These are phyloP conservation scores for Yamadazyma pseudoaaseri DNA, from an alignment of 1,139 yeast genomes.

Conservation along the genomic window DNA sequence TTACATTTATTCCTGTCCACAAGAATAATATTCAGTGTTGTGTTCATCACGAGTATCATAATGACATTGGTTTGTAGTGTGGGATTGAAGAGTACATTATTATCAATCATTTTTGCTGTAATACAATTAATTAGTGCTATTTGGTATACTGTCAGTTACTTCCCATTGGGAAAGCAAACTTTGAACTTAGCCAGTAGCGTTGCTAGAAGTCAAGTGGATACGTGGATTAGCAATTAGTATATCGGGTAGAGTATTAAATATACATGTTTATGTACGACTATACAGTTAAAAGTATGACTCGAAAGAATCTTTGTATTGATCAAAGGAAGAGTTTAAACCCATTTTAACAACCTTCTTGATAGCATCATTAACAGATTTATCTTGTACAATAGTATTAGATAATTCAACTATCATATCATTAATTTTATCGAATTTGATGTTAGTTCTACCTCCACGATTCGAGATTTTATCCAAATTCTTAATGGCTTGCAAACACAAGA, in stretches of 20 bases:
- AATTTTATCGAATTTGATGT: slow-evolving; percentile 19
- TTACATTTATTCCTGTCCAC: slow-evolving; percentile 50
- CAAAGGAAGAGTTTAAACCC: slow-evolving; percentile 37
- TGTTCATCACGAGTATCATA: slow-evolving; percentile 48
- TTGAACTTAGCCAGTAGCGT: slow-evolving; percentile 51
- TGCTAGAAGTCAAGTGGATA: slow-evolving; percentile 58
- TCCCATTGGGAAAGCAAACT: slow-evolving; percentile 61
- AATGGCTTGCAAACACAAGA: slow-evolving; percentile 46
- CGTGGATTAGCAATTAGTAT: slow-evolving; percentile 49
- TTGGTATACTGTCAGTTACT: slow-evolving; percentile 61
- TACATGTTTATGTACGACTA: neutral
- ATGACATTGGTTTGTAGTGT: slow-evolving; percentile 50
- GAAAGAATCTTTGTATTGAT: slow-evolving; percentile 18
- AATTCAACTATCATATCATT: slow-evolving; percentile 28
- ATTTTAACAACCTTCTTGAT: slow-evolving; percentile 46
- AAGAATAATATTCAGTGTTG: slow-evolving; percentile 49
- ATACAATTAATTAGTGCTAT: slow-evolving; percentile 52
- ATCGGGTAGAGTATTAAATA: neutral
- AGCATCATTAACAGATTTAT: slow-evolving; percentile 35
- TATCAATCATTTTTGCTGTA: slow-evolving; percentile 51
- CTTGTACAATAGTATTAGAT: slow-evolving; percentile 22
- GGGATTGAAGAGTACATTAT: slow-evolving; percentile 43
- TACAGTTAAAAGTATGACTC: slow-evolving; percentile 2
- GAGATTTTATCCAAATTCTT: slow-evolving; percentile 35
- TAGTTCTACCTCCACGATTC: slow-evolving; percentile 16